phyloP scores from a whole-genome alignment of 768 basidiomycete species.

The Porphyrellus cyaneotinctus region DNA sequence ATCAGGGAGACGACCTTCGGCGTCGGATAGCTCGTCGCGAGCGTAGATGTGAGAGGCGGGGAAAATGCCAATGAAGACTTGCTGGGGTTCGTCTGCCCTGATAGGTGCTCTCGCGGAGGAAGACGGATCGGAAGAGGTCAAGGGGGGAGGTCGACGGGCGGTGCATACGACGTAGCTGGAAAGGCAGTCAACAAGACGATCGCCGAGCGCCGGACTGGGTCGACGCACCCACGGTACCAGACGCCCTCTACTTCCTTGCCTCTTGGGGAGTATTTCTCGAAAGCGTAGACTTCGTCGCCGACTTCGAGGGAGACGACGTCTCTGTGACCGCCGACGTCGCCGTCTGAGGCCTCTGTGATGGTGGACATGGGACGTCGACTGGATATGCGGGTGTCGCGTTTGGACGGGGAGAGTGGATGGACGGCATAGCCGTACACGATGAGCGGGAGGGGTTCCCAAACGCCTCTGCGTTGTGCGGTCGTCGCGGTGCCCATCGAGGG shows the following conservation, averaged over 20 bases:
- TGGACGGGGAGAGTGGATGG: constrained; percentile 74
- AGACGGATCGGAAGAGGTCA: constrained; percentile 63
- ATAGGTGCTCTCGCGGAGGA: constrained; percentile 42
- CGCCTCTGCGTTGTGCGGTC: constrained; percentile 36
- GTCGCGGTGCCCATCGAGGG: constrained; percentile 19
- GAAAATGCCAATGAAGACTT: constrained; percentile 93
- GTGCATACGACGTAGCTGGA: constrained; percentile 83
- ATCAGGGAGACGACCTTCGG: constrained; percentile 79
- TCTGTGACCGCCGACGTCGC: constrained; percentile 60
- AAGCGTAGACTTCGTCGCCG: constrained; percentile 96
- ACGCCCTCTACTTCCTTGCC: constrained; percentile 71
- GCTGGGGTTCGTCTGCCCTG: constrained; percentile 73
- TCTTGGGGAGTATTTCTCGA: constrained; percentile 80
- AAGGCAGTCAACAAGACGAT: background rate
- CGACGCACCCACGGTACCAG: constrained; percentile 92
- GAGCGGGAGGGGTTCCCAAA: constrained; percentile 62
- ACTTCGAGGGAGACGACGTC: constrained; percentile 87
- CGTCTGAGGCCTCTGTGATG: constrained; percentile 47
- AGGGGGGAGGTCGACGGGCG: constrained; percentile 61
- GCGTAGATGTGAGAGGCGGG: constrained; percentile 85
- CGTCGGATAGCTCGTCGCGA: constrained; percentile 83
- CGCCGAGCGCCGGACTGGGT: background rate
- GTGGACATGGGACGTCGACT: constrained; percentile 38
- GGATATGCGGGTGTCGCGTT: constrained; percentile 65
- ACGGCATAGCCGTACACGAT: constrained; percentile 92